A percentile compares a stretch with the other conserved stretches of the same genome.
Evolutionary conservation across 2,329 filamentous ascomycete species (phyloP).

Genomic region (Proliferodiscus dingleyae): DNA sequence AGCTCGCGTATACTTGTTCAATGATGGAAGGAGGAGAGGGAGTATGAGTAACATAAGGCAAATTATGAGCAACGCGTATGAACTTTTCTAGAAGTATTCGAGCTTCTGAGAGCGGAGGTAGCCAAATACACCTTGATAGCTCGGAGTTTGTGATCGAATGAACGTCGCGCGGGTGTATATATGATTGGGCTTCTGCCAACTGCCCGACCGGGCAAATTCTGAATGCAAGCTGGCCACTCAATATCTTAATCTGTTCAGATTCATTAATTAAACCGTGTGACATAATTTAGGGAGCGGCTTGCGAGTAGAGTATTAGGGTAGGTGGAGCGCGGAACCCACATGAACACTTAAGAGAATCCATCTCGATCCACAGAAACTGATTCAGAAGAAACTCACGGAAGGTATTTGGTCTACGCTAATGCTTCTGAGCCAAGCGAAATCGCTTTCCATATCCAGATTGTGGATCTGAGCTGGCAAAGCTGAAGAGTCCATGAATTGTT

Average conservation of each 20-base stretch:
- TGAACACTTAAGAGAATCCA: no score
- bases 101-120: conserved; percentile 10
- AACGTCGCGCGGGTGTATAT: conserved; percentile 4
- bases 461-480: conserved; percentile 3
- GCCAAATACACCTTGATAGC: conserved; percentile 11
- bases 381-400: conserved; percentile 5
- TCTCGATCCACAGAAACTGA: not conserved
- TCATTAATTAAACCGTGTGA: no score
- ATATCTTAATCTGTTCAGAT: conserved; percentile 1
- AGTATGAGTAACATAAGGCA: conserved; percentile 11
- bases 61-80: conserved; percentile 6
- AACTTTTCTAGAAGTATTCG: conserved; percentile 14
- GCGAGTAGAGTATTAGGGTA: no score
- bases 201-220: conserved; percentile 10
- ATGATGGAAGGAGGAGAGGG: conserved; percentile 10
- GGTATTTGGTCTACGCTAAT: conserved; percentile 3
- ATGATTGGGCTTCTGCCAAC: conserved; percentile 6
- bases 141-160: not conserved
- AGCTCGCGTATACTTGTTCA: conserved; percentile 7
- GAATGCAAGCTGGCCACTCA: conserved; percentile 4
- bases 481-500: conserved; percentile 1
- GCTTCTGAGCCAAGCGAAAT: conserved; percentile 11
- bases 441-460: conserved; percentile 1
- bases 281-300: no score
- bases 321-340: no score